Conservation (phyloP, 2,329 filamentous ascomycete genomes). For the Epichloe coenophiala region DNA sequence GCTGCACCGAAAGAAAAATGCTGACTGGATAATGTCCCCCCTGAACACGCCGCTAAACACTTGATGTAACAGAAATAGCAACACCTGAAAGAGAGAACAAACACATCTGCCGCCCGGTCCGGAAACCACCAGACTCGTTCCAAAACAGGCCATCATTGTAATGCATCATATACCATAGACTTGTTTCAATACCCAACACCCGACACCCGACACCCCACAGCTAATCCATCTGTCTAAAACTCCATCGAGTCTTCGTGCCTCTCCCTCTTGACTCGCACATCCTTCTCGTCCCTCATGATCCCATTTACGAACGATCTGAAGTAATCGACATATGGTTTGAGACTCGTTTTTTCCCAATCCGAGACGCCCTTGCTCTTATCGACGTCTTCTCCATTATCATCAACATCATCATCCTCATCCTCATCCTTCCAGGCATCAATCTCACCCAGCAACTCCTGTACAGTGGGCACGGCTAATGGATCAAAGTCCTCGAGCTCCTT, state of each 20-base stretch:
- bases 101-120: too few species aligned
- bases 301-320: slow-evolving; percentile 71
- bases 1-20: not conserved
- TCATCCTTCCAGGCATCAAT: slow-evolving; percentile 64
- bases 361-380: slow-evolving; percentile 32
- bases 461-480: slow-evolving; percentile 77
- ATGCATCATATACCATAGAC: not conserved
- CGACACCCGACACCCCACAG: not conserved
- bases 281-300: slow-evolving; percentile 64
- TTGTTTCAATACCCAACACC: not conserved
- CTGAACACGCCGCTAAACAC: too few species aligned
- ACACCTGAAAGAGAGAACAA: too few species aligned
- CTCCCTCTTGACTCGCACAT: slow-evolving; percentile 40
- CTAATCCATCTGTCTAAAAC: slow-evolving; percentile 24
- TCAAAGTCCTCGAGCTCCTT: slow-evolving; percentile 66
- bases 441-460: slow-evolving; percentile 66
- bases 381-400: slow-evolving; percentile 27
- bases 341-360: slow-evolving; percentile 94
- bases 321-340: slow-evolving; percentile 84
- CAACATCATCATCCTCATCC: slow-evolving; percentile 25
- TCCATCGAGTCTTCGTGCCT: slow-evolving; percentile 39
- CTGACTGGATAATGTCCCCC: too few species aligned
- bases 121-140: too few species aligned
- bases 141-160: not conserved
- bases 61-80: too few species aligned